Base-by-base conservation (phyloP, 2,329 filamentous ascomycete genomes). In the Huntiella abstrusa region DNA sequence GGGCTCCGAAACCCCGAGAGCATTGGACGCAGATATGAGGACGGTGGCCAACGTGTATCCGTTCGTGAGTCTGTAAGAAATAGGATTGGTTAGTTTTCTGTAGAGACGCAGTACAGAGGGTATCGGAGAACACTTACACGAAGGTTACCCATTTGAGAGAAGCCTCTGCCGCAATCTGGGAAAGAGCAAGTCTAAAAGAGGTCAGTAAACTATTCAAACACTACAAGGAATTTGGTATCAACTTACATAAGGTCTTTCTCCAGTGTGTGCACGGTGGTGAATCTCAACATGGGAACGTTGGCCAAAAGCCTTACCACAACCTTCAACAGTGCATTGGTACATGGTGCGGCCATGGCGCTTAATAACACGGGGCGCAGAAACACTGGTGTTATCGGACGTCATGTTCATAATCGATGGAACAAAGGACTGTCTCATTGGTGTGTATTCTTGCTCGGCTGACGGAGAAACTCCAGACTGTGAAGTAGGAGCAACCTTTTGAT, bases 241-340 rank as follows among this genome's bases (percentile, higher is more conserved):
- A 49, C 83, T 68, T 66, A 93, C 81, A 59, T 88, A 95, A 50
- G 88, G 88, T 59, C 86, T 91, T 46, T 82, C 77, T 12, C 91
- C 91, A 2, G 84, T 94, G 61, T 98, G 91, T 4, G 82, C 80
- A 52, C 87, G 73, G 40, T 75, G 77, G 60, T 98, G 91, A 42
- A 92, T 95, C 51, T 91, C 82, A 8, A 95, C 70, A 55, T 96
- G 88, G 1, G 87, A 94, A 63, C 88, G 93, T 58, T 96, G 88
- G 50, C 75, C 76, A 60, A 95, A 96, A 51, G 72, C 76, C 66
- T 91, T 92, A 54, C 70, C 68, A 60, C 88, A 96, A 36, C 74
- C 74, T 5, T 76, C 71, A 35, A 85, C 69, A 15, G 70, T 71
- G 62, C 91, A 98, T 13, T 72, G 64, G 59, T 88, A 45, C 15